Conservation (phyloP, 768 basidiomycete species). For the Amanita rimosa region DNA sequence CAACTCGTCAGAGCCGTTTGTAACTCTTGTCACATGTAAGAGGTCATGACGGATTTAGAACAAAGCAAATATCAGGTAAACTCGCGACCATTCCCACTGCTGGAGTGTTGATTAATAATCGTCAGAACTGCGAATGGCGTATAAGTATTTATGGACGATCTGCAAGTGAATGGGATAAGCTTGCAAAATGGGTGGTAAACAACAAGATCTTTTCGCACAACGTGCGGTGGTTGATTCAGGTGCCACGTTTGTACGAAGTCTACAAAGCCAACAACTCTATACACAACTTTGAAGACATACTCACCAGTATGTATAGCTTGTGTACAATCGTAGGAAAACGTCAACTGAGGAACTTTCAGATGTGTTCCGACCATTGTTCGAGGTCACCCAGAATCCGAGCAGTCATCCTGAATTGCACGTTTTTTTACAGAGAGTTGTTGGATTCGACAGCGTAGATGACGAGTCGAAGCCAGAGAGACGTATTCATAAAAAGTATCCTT, state of each 20-base stretch:
- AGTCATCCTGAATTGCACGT: slow-evolving; percentile 91
- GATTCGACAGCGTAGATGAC: slow-evolving; percentile 98
- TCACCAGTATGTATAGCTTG: slow-evolving; percentile 53
- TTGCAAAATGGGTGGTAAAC: slow-evolving; percentile 93
- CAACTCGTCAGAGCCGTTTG: background rate
- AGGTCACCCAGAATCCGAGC: slow-evolving; percentile 86
- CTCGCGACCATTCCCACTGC: background rate
- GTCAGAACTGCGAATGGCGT: slow-evolving; percentile 91
- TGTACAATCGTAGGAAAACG: background rate
- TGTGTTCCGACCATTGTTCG: slow-evolving; percentile 87
- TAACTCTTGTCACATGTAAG: slow-evolving; percentile 25
- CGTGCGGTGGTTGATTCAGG: slow-evolving; percentile 94
- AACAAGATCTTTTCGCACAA: slow-evolving; percentile 94
- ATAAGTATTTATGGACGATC: slow-evolving; percentile 89
- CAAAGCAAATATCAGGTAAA: slow-evolving; percentile 94
- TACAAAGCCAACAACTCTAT: slow-evolving; percentile 86
- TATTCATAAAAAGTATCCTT: slow-evolving; percentile 90
- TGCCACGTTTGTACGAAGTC: slow-evolving; percentile 90
- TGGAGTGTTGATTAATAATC: background rate
- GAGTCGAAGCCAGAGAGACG: slow-evolving; percentile 91
- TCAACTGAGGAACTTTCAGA: slow-evolving; percentile 34
- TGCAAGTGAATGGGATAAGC: slow-evolving; percentile 88
- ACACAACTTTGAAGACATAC: slow-evolving; percentile 82
- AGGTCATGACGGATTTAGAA: slow-evolving; percentile 95
- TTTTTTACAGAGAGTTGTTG: slow-evolving; percentile 90